These are phyloP conservation scores for Globisporangium splendens DNA, from an alignment of 352 stramenopile genomes.

Conservation along the genomic window DNA sequence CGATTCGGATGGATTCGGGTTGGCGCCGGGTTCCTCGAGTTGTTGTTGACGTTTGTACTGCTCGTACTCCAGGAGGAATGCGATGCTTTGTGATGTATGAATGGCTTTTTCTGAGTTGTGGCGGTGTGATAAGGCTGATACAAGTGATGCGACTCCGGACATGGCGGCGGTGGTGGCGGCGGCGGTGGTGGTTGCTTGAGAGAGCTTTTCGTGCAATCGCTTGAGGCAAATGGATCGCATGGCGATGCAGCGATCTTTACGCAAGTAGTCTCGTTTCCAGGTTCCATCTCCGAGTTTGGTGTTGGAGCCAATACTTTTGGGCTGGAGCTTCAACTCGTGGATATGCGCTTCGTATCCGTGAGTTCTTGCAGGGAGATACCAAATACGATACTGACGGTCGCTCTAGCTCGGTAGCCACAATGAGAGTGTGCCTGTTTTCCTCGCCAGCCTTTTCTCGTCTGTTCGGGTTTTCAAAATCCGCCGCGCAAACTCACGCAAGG, in stretches of 20 bases:
- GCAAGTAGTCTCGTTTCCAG: constrained; percentile 27
- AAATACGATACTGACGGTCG: neutral
- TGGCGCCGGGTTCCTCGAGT: neutral
- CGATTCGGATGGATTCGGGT: neutral
- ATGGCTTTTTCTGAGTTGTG: neutral
- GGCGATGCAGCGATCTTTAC: too few species aligned
- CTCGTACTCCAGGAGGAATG: neutral
- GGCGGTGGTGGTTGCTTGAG: neutral
- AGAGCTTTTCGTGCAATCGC: too few species aligned
- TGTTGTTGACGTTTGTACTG: constrained; percentile 9
- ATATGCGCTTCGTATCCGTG: neutral
- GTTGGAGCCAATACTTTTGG: neutral
- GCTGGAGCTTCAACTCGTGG: neutral
- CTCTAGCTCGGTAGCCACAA: neutral
- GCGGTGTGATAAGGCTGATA: constrained; percentile 5
- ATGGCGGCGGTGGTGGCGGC: constrained; percentile 6
- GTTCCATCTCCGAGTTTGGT: constrained; percentile 9
- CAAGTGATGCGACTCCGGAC: constrained; percentile 8
- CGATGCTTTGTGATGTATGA: neutral
- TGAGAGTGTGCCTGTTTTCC: neutral
- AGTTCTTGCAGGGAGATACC: neutral
- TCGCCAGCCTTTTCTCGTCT: neutral
- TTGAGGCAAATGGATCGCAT: too few species aligned
- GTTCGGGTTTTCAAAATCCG: neutral
- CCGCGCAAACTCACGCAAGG: neutral